Evolutionary conservation across 352 stramenopile genomes (phyloP), one percentile per base, ranked within the genome.

Genomic region (Pythium phragmiticola): DNA sequence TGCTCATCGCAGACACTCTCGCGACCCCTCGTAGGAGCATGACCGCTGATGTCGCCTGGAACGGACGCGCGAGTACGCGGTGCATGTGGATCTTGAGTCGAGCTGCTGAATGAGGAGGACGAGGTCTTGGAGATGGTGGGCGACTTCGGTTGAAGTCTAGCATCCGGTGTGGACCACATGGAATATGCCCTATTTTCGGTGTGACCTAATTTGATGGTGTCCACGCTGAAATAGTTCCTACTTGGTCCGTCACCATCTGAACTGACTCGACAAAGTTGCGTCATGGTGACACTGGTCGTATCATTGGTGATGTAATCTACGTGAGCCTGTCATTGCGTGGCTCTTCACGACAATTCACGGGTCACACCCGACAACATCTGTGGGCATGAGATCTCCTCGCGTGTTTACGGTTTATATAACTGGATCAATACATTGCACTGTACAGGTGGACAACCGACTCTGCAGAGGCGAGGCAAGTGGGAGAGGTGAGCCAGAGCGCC

Each of bases 401-500:
- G 26, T 3, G 26, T 30, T 30, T 30, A 30, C 26, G 26, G 26
- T 30, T 30, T 5, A 5, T 30, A 5, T 30, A 30, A 30, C 26
- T 0, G 26, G 26, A 30, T 30, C 26, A 30, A 5, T 30, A 3
- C 26, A 5, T 30, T 30, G 26, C 26, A 30, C 26, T 30, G 26
- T 30, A 30, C 26, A 30, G 26, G 26, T 30, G 26, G 46, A 34
- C 21, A 54, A 19, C 28, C 39, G 21, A 9, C 46, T 54, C 48
- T 54, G 48, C 48, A 54, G 23, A 54, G 48, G 48, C 48, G 48
- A 13, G 48, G 26, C 47, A 3, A 30, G 4, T 12, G 34, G 47
- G 47, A 30, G n/a, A 23, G 48, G 28, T 54, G 48, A 54, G 48
- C 48, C 48, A 54, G 48, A 41, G 28, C 48, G 17, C 26, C 26